Percentiles rank a stretch among this genome's conserved stretches.
These are phyloP conservation scores for Neocatenulostroma microsporum DNA, from an alignment of 2,329 filamentous ascomycete species.

Conservation along the genomic window DNA sequence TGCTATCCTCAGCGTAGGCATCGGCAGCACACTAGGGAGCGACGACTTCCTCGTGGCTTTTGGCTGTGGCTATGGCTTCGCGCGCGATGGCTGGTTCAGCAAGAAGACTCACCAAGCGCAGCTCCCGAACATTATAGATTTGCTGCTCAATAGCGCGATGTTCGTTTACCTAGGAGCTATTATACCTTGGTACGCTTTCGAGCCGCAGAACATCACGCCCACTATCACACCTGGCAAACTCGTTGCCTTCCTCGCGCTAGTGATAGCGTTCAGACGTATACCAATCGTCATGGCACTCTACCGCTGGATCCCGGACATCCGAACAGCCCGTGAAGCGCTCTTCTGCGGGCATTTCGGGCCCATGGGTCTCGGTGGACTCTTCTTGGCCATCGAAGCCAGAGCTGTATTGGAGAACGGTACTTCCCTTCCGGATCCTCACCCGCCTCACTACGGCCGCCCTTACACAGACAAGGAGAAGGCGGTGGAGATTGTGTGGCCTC, in stretches of 20 bases:
- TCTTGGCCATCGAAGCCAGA: constrained; percentile 49
- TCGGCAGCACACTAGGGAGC: constrained; percentile 45
- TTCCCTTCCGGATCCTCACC: constrained; percentile 38
- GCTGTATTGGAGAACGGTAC: constrained; percentile 46
- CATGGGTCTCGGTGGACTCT: constrained; percentile 51
- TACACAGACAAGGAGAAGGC: constrained; percentile 31
- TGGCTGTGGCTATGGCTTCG: constrained; percentile 48
- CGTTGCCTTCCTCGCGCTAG: constrained; percentile 40
- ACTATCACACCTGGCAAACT: constrained; percentile 35
- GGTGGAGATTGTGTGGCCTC: constrained; percentile 45
- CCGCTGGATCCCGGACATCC: constrained; percentile 42
- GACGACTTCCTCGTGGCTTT: constrained; percentile 53
- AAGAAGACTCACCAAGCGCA: constrained; percentile 40
- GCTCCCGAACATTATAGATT: constrained; percentile 45
- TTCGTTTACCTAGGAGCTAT: constrained; percentile 52
- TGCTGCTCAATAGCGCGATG: constrained; percentile 49
- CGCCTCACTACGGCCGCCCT: constrained; percentile 31
- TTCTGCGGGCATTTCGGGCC: constrained; percentile 52
- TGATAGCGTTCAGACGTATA: constrained; percentile 46
- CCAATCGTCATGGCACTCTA: constrained; percentile 45
- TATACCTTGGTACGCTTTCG: constrained; percentile 45
- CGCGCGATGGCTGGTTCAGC: constrained; percentile 47
- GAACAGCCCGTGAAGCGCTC: constrained; percentile 45
- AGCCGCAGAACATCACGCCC: constrained; percentile 33
- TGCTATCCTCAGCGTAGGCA: constrained; percentile 45